phyloP scores from a whole-genome alignment of 257 asterid species.

The Petunia axillaris region DNA sequence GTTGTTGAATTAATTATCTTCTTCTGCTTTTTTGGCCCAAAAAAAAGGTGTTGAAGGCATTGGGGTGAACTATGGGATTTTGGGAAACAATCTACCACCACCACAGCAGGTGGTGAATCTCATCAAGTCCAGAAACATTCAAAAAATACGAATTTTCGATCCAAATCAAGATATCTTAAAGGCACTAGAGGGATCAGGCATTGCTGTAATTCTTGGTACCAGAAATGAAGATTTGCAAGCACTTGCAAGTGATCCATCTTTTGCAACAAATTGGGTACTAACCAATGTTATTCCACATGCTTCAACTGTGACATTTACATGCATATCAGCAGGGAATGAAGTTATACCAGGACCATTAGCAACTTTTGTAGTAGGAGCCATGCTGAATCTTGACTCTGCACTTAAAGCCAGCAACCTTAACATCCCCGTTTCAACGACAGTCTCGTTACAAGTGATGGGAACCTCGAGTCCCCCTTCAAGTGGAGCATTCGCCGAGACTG shows the following conservation, averaged over 20 bases:
- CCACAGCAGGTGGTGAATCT: constrained; percentile 31
- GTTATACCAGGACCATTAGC: constrained; percentile 44
- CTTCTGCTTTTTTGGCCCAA: neutral
- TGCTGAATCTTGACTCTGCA: constrained; percentile 41
- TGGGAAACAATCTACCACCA: constrained; percentile 44
- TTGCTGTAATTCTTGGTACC: constrained; percentile 38
- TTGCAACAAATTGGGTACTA: constrained; percentile 42
- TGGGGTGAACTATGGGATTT: constrained; percentile 49
- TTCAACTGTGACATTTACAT: neutral
- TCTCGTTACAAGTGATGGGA: constrained; percentile 34
- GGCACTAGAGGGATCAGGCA: constrained; percentile 38
- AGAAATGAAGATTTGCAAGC: constrained; percentile 37
- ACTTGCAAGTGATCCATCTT: constrained; percentile 34
- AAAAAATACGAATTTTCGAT: constrained; percentile 36
- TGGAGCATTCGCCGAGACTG: constrained; percentile 24
- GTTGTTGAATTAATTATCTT: neutral
- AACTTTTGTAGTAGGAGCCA: constrained; percentile 39
- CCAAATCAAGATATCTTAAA: constrained; percentile 37
- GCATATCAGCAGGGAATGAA: constrained; percentile 49
- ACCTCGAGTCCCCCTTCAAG: constrained; percentile 48
- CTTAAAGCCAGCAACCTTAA: neutral
- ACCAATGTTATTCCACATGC: constrained; percentile 37
- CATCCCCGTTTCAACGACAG: constrained; percentile 40
- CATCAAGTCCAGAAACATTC: constrained; percentile 29
- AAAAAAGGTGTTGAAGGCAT: constrained; percentile 39